Conservation (phyloP, 768 basidiomycete genomes). For the Pleurotus ostreatus region DNA sequence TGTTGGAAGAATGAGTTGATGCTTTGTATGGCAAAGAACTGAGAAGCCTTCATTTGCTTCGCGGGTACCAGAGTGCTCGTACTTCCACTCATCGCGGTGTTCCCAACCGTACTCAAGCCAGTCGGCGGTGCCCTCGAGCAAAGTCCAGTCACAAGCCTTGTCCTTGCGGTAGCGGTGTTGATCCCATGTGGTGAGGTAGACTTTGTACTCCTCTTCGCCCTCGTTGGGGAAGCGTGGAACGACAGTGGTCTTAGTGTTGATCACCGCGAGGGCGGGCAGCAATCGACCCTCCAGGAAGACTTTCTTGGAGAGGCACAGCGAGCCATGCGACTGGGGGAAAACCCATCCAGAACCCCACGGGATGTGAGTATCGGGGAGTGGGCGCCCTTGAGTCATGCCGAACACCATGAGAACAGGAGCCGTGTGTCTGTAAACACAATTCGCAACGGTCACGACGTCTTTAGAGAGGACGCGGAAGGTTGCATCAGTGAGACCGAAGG, state of each 20-base stretch:
- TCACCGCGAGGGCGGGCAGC: constrained; percentile 3
- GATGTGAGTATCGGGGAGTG: constrained; percentile 6
- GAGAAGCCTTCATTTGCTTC: background rate
- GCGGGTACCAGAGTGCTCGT: constrained; percentile 12
- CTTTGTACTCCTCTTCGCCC: constrained; percentile 12
- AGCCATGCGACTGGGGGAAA: constrained; percentile 10
- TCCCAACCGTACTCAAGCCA: constrained; percentile 11
- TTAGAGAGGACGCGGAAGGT: constrained; percentile 4
- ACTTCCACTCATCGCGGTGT: constrained; percentile 13
- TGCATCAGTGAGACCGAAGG: constrained; percentile 3
- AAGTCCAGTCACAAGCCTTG: constrained; percentile 8
- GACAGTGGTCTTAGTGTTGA: constrained; percentile 12
- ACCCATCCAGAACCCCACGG: constrained; percentile 8
- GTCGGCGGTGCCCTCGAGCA: constrained; percentile 1
- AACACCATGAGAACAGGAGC: constrained; percentile 1
- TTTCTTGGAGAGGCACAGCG: constrained; percentile 12
- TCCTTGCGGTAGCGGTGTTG: constrained; percentile 6
- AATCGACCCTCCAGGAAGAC: constrained; percentile 16
- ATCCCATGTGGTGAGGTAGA: constrained; percentile 14
- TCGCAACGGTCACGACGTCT: background rate
- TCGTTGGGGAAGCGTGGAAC: constrained; percentile 13
- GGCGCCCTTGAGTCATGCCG: background rate
- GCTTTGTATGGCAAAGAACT: constrained; percentile 10
- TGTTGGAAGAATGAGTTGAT: constrained; percentile 11
- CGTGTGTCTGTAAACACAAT: background rate